Evolutionary conservation across 306 rosid species (phyloP), one percentile per base, ranked within the genome.

Genomic region (Clitoria ternatea): DNA sequence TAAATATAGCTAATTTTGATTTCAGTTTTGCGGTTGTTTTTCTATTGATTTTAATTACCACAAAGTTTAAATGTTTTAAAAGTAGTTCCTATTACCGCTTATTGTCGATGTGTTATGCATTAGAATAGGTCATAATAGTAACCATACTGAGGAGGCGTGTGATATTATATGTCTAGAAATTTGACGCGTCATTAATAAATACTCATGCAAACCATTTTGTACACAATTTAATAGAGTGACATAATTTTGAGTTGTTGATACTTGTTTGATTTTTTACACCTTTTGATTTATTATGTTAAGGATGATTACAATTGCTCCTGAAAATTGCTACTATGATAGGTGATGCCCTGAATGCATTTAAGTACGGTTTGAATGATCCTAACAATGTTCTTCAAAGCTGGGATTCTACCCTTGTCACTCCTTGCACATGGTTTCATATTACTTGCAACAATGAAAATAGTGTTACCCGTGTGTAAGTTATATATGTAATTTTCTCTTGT

Each of bases 361-460:
- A 71, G 81, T 50, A 62, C 57, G 74, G 5, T 70, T 19, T 91
- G 71, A 43, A 0, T 7, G 97, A 91, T 81, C 88, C 96, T 54
- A 81, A 54, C 39, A 56, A 33, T 74, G 84, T 76, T 60, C 78
- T 91, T 42, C 83, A 70, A 49, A 88, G 76, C 77, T 91, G 97
- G 97, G 88, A 88, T 81, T 4, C 86, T 23, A 77, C 85, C 4
- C 84, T 85, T 10, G 87, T 80, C 57, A 86, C 68, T 86, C 97
- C 97, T 64, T 91, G 96, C 61, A 85, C 92, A 3, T 91, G 97
- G 97, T 83, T 84, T 57, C 87, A 88, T 37, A 83, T 91, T 29
- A 76, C 84, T 24, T 91, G 97, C 72, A 83, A 67, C 39, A 47
- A 23, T 23, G 85, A 81, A 1, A 83, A 78, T 63, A 73, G 82